Percentiles rank a stretch among this genome's conserved stretches.
phyloP scores from a whole-genome alignment of 495 filamentous ascomycete genomes.

The Recurvomyces mirabilis region DNA sequence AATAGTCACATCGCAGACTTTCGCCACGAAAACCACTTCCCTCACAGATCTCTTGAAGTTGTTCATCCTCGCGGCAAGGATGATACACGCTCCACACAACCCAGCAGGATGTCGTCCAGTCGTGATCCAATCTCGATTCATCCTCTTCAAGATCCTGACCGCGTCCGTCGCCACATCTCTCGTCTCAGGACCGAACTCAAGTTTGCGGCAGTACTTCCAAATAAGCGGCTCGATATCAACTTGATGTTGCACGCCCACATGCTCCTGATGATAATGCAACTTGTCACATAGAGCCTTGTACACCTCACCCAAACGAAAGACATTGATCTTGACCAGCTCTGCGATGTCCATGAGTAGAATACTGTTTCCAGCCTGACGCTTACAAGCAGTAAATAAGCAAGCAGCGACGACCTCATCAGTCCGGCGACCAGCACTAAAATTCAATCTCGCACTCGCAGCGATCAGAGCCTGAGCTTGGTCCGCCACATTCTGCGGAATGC shows the following conservation, averaged over 20 bases:
- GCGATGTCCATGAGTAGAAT: slow-evolving; percentile 91
- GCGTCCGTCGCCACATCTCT: slow-evolving; percentile 78
- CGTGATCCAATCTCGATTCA: slow-evolving; percentile 94
- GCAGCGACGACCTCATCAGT: slow-evolving; percentile 72
- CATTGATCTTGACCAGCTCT: slow-evolving; percentile 63
- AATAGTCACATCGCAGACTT: slow-evolving; percentile 84
- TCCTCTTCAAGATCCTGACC: slow-evolving; percentile 71
- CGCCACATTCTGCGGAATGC: slow-evolving; percentile 46
- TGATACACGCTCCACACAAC: slow-evolving; percentile 84
- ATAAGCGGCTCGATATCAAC: slow-evolving; percentile 72
- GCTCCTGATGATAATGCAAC: slow-evolving; percentile 42
- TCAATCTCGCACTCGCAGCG: slow-evolving; percentile 60
- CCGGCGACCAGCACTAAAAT: slow-evolving; percentile 85
- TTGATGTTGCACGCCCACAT: slow-evolving; percentile 40
- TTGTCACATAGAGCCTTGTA: slow-evolving; percentile 67
- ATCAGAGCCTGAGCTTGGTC: slow-evolving; percentile 61
- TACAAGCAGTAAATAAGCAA: slow-evolving; percentile 77
- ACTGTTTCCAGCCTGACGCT: slow-evolving; percentile 48
- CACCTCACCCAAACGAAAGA: slow-evolving; percentile 76
- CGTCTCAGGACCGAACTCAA: slow-evolving; percentile 73
- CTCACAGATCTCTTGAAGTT: slow-evolving; percentile 85
- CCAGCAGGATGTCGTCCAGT: slow-evolving; percentile 86
- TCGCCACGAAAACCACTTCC: slow-evolving; percentile 92
- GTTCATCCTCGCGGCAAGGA: slow-evolving; percentile 92
- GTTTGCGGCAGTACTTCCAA: slow-evolving; percentile 71